Evolutionary conservation across 1,139 yeast genomes (phyloP), one percentile per base, ranked within the genome.

Genomic region (Suhomyces chickasaworum): DNA sequence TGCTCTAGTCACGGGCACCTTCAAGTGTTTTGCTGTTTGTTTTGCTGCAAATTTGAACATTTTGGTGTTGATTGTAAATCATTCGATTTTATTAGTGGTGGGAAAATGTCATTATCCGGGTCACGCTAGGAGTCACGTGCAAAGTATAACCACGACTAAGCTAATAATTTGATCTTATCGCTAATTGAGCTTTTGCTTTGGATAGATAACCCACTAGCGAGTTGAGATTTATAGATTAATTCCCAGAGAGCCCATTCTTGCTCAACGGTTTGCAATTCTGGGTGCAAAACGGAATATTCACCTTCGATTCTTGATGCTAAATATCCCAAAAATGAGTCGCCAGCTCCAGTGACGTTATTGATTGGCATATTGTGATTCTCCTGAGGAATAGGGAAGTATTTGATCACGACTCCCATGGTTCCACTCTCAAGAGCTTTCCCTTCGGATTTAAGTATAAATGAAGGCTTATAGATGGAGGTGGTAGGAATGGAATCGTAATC

Each of bases 301-400:
- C 62, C 53, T 20, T 41, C 33, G 35, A 75, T 50, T 22, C 59
- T 53, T 1, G 73, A 61, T 7, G 63, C 56, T 39, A 83, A 51
- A 44, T 68, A 76, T 1, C 90, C 90, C 22, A 78, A 71, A 38
- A 88, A 71, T 0, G 91, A 78, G 61, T 88, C 95, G 3, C 89
- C 89, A 0, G 90, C 86, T 1, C 95, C 89, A 2, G 87, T 80
- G 20, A 86, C 88, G 51, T 78, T 81, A 4, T 63, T 61, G 4
- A 81, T 71, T 0, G 57, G 50, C 8, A 69, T 53, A 4, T 61
- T 49, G 7, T 60, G 53, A 45, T 73, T 67, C 38, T 65, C 69
- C 10, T 48, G 30, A 0, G 85, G 84, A 4, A 76, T 65, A 0
- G 81, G 77, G 63, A 77, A 85, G 61, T 87, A 84, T 55, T 86